Base-by-base conservation (phyloP, 805 yeast species). In the Cyberlindnera americana region DNA sequence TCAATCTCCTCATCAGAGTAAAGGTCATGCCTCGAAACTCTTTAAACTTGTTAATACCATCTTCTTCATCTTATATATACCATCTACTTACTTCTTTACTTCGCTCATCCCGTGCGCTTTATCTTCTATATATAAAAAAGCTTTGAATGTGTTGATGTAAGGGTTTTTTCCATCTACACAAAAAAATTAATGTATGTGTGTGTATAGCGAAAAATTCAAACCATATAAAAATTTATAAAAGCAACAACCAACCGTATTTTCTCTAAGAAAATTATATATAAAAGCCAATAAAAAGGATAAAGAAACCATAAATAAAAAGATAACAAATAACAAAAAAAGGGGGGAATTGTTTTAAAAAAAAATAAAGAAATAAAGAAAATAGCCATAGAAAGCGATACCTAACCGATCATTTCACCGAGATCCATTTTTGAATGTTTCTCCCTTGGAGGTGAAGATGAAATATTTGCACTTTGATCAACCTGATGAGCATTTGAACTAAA, bases 21-120 rank as follows among this genome's bases (percentile, higher is more conserved):
- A 12, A 56, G 24, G 4, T 54, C 53, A 2, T 38, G 40, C 40
- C 60, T 50, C 11, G 60, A 54, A 2, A 50, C 32, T 25, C 60
- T 54, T 13, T 14, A n/a, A n/a, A n/a, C n/a, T n/a, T n/a, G n/a
- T n/a, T n/a, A n/a, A n/a, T n/a, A n/a, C n/a, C n/a, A n/a, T n/a
- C n/a, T n/a, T n/a, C n/a, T n/a, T n/a, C n/a, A n/a, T n/a, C n/a
- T n/a, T n/a, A n/a, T n/a, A n/a, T n/a, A n/a, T n/a, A n/a, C n/a
- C n/a, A 28, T 28, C n/a, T 21, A 28, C 31, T 16, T 17, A 28
- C 31, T 28, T 28, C 31, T 28, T 28, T 19, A 16, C 31, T 5
- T 28, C 13, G 5, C n/a, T 8, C 31, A 28, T 28, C 8, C 12
- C 12, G 6, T n/a, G n/a, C n/a, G n/a, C n/a, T n/a, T n/a, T n/a